A percentile compares a stretch with the other conserved stretches of the same genome.
Evolutionary conservation across 2,329 filamentous ascomycete genomes (phyloP).

Genomic region (Fulvia fulva): DNA sequence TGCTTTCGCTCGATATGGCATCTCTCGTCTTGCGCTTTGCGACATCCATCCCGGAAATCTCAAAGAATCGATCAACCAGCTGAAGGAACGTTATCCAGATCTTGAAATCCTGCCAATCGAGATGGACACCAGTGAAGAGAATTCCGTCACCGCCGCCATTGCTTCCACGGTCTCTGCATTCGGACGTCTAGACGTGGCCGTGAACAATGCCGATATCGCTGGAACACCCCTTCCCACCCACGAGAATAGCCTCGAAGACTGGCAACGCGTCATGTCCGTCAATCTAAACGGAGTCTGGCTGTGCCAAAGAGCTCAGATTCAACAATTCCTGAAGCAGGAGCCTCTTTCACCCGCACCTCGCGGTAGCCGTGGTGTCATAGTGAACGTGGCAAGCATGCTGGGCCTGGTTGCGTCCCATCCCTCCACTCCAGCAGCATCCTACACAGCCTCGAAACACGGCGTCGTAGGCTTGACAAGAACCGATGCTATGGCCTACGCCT

Average conservation of each 20-base stretch:
- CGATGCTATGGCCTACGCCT: conserved; percentile 52
- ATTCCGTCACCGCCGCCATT: conserved; percentile 32
- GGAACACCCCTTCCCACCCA: conserved; percentile 45
- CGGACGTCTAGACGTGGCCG: conserved; percentile 56
- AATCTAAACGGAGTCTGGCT: conserved; percentile 57
- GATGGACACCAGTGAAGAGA: conserved; percentile 16
- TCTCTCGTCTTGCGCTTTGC: conserved; percentile 16
- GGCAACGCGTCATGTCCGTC: conserved; percentile 49
- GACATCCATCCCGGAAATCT: conserved; percentile 15
- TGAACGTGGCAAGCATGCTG: conserved; percentile 54
- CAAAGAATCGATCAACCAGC: conserved; percentile 9
- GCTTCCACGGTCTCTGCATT: conserved; percentile 44
- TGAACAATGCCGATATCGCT: conserved; percentile 61
- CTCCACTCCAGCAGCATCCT: conserved; percentile 43
- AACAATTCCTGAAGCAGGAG: conserved; percentile 49
- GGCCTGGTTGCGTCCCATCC: conserved; percentile 43
- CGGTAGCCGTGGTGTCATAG: conserved; percentile 45
- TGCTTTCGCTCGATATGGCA: conserved; percentile 20
- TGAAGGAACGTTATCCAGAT: conserved; percentile 6
- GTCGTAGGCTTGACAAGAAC: conserved; percentile 52
- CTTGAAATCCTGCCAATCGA: conserved; percentile 15
- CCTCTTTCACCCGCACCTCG: conserved; percentile 8
- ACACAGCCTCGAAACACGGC: conserved; percentile 52
- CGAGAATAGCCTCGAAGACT: conserved; percentile 46
- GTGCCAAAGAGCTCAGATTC: conserved; percentile 53